Conservation (phyloP, 164 flowering plant species). For the Vitis rotundifolia region DNA sequence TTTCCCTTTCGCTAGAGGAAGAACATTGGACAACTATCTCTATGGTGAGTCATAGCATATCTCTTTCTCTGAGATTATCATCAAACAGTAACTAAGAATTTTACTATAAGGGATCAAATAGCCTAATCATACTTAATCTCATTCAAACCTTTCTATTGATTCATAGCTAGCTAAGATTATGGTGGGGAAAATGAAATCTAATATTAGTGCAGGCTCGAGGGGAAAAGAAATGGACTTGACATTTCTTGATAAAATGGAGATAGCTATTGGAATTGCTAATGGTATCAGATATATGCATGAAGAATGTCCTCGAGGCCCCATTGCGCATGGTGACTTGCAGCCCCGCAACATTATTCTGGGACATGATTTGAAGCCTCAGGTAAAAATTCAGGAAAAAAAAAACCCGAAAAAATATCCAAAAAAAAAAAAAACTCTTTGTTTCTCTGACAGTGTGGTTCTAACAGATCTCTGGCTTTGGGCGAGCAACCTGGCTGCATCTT, state of each 20-base stretch:
- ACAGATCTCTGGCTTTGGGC: constrained; percentile 41
- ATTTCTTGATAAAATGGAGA: constrained; percentile 30
- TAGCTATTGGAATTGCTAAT: constrained; percentile 30
- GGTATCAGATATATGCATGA: constrained; percentile 49
- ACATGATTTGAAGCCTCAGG: constrained; percentile 32
- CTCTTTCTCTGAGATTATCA: not conserved
- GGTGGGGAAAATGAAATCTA: not conserved
- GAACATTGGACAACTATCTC: constrained; percentile 26
- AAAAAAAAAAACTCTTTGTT: no score
- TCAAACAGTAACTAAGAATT: not conserved
- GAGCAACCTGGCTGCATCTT: constrained; percentile 36
- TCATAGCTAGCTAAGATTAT: not conserved
- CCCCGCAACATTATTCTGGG: constrained; percentile 27
- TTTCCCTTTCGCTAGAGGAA: constrained; percentile 14
- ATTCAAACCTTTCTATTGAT: not conserved
- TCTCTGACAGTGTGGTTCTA: not conserved
- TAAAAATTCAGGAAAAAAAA: constrained; percentile 5
- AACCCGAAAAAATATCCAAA: not conserved
- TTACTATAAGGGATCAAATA: not conserved
- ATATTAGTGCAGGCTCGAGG: constrained; percentile 10
- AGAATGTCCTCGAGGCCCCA: constrained; percentile 41
- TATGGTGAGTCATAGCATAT: constrained; percentile 16
- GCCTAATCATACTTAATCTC: not conserved
- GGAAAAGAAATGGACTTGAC: constrained; percentile 16
- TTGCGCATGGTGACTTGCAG: constrained; percentile 32